Percentiles rank a stretch among this genome's conserved stretches.
phyloP scores from a whole-genome alignment of 75 land plant genomes.

The Picea glauca region DNA sequence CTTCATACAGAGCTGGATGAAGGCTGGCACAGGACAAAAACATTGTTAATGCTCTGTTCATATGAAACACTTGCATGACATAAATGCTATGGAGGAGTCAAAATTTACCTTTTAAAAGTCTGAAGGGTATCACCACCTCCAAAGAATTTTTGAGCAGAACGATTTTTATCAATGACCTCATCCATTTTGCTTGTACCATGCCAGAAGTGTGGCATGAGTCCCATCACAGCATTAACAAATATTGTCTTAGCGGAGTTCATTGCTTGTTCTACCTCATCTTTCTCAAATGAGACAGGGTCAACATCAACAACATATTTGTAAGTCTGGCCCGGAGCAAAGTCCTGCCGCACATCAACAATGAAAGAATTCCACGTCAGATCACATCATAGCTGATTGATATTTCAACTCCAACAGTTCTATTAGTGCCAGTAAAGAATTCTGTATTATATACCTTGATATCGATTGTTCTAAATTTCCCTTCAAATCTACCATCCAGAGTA shows the following conservation, averaged over 20 bases:
- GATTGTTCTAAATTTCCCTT: conserved; percentile 41
- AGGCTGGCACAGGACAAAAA: conserved; percentile 17
- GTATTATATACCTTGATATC: conserved; percentile 22
- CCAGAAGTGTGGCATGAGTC: conserved; percentile 51
- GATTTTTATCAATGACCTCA: conserved; percentile 41
- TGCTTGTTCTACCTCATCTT: conserved; percentile 19
- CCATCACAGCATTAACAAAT: conserved; percentile 58
- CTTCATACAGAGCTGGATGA: conserved; percentile 37
- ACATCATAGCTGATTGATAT: neutral
- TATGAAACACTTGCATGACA: no score
- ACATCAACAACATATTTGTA: conserved; percentile 42
- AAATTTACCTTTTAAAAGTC: conserved; percentile 42
- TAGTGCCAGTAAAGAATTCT: neutral
- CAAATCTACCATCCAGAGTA: conserved; percentile 33
- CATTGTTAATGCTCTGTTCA: no score
- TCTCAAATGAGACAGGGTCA: conserved; percentile 43
- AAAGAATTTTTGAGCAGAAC: conserved; percentile 44
- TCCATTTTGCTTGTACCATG: conserved; percentile 58
- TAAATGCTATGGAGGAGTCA: no score
- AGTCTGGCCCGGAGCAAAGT: conserved; percentile 27
- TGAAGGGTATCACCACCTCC: conserved; percentile 61
- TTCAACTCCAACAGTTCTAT: neutral
- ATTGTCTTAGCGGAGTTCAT: conserved; percentile 44
- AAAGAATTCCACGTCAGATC: neutral
- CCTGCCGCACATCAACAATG: conserved; percentile 9